Evolutionary conservation across 2,329 filamentous ascomycete species (phyloP).

Genomic region (Scytalidium sp.): DNA sequence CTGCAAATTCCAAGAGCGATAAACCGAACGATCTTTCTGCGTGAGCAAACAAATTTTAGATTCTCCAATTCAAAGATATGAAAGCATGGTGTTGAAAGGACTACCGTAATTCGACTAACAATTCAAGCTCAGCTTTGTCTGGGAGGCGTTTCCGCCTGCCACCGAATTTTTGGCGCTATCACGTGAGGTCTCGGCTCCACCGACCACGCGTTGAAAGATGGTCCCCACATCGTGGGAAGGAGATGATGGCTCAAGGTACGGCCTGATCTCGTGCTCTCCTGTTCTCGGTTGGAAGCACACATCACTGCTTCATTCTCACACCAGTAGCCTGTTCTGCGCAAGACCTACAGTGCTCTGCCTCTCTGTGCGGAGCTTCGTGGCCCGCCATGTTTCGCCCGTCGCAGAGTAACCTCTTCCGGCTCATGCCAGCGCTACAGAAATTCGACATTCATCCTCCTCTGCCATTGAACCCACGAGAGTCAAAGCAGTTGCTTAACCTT

Average conservation of each 20-base stretch:
- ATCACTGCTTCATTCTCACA: not conserved
- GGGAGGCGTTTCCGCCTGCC: not conserved
- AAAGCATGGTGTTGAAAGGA: not conserved
- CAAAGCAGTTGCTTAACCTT: slow-evolving; percentile 54
- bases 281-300: not conserved
- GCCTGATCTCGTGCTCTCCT: not conserved
- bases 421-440: slow-evolving; percentile 38
- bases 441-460: slow-evolving; percentile 45
- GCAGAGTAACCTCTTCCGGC: slow-evolving; percentile 41
- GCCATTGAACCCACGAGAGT: slow-evolving; percentile 54
- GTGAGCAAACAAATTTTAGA: not conserved
- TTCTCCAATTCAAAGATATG: not conserved
- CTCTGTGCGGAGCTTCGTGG: not conserved
- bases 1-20: not conserved
- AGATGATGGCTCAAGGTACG: not conserved
- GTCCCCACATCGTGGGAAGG: not conserved
- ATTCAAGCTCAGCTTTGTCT: not conserved
- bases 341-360: too few relatives aligned
- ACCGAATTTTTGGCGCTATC: not conserved
- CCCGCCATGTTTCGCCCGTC: slow-evolving; percentile 47
- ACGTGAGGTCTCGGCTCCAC: not conserved
- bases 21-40: not conserved
- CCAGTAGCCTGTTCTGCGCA: too few relatives aligned
- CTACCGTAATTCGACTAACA: not conserved
- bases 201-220: not conserved